Percentiles rank a stretch among this genome's conserved stretches.
These are phyloP conservation scores for Hirsutella thompsonii DNA, from an alignment of 2,329 filamentous ascomycete species.

Conservation along the genomic window DNA sequence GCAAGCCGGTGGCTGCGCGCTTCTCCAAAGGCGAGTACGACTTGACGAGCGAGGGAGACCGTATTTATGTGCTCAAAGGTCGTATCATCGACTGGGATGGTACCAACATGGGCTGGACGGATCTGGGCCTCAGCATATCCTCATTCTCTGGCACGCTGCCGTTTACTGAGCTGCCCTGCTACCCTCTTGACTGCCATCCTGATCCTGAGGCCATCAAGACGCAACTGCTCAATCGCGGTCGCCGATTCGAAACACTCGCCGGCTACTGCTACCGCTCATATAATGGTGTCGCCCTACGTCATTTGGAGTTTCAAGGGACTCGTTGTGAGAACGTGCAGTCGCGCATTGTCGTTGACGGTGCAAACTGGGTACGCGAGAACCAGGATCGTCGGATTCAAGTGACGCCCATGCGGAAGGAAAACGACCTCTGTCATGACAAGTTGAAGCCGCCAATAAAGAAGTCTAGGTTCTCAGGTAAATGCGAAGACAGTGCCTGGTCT, in stretches of 20 bases:
- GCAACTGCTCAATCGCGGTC: conserved; percentile 25
- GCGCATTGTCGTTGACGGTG: conserved; percentile 17
- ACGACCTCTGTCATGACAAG: too few species aligned
- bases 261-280: conserved; percentile 36
- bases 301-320: conserved; percentile 10
- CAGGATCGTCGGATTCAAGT: conserved; percentile 13
- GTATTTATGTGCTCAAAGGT: conserved; percentile 24
- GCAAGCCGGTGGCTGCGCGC: conserved; percentile 24
- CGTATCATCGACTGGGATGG: conserved; percentile 36
- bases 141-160: conserved; percentile 29
- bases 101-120: conserved; percentile 28
- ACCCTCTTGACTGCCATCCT: conserved; percentile 30
- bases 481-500: too few species aligned
- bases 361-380: conserved; percentile 17
- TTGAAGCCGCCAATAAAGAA: too few species aligned
- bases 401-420: conserved; percentile 1
- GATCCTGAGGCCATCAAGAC: conserved; percentile 19
- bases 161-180: conserved; percentile 29
- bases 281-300: conserved; percentile 21
- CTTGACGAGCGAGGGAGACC: conserved; percentile 19
- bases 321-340: conserved; percentile 16
- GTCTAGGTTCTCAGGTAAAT: too few species aligned
- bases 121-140: conserved; percentile 20
- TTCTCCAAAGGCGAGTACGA: conserved; percentile 24
- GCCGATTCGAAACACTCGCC: conserved; percentile 29